Base-by-base conservation (phyloP, 2,329 filamentous ascomycete species). In the Nemania sp. region DNA sequence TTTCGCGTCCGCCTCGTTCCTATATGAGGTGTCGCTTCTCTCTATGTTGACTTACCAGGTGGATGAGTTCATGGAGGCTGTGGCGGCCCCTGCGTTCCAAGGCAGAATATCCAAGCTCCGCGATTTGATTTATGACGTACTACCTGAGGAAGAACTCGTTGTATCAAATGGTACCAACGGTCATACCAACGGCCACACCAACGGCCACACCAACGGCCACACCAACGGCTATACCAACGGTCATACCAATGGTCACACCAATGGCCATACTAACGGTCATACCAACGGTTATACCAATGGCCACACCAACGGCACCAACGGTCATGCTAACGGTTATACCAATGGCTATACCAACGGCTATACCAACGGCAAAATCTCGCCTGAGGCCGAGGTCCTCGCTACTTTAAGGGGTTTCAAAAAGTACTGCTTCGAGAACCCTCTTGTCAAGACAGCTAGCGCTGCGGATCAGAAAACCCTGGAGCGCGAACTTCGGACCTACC, bases 31-130 rank as follows among this genome's bases (percentile, higher is more conserved):
- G 7, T 64, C 64, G 34, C 50, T 59, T 18, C 54, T 67, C n/a
- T 66, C 64, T 11, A 63, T 67, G 52, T n/a, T 68, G n/a, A 64
- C 58, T 21, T 68, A 60, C 37, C 67, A 67, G 46, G 64, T 64
- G 12, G 65, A 67, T 34, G 67, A 68, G 46, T 67, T 65, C 50
- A 66, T 68, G 59, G 65, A 68, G 60, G 60, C 64, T 37, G 53
- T 58, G 5, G 65, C 64, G 25, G 64, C 59, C 5, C 57, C 60
- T 5, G 47, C 40, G 4, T 67, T 66, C 47, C 17, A 55, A n/a
- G 57, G 46, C 13, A 25, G 35, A 1, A n/a, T 63, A 1, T 11
- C 18, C 13, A 59, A 63, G 21, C 57, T 67, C 10, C 64, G 64
- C 2, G 20, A 62, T 10, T 40, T 66, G 5, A 54, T 67, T 9